Percentiles rank a stretch among this genome's conserved stretches.
Evolutionary conservation across 2,329 filamentous ascomycete genomes (phyloP).

Genomic region (Harringtonia lauricola): DNA sequence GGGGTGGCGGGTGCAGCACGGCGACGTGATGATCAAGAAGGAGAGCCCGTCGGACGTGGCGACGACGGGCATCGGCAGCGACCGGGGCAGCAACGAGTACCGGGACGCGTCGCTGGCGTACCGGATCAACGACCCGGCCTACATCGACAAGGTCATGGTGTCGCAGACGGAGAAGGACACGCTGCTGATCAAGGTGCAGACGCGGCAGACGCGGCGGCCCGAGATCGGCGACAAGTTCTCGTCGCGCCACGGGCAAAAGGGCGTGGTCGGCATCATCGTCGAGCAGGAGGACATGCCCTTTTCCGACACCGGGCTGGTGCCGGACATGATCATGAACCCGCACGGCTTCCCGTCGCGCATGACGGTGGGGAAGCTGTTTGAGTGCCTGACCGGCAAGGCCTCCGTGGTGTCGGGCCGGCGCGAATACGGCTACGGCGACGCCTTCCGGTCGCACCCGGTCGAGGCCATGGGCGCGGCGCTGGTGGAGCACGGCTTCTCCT

Average conservation of each 20-base stretch:
- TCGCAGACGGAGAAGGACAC: slow-evolving; percentile 81
- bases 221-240: slow-evolving; percentile 98
- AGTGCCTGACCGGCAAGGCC: slow-evolving; percentile 89
- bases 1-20: slow-evolving; percentile 64
- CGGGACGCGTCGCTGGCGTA: slow-evolving; percentile 65
- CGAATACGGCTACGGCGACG: slow-evolving; percentile 73
- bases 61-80: slow-evolving; percentile 59
- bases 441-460: slow-evolving; percentile 73
- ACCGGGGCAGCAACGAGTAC: slow-evolving; percentile 51
- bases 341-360: slow-evolving; percentile 99
- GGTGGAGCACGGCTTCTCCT: slow-evolving; percentile 82
- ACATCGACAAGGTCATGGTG: slow-evolving; percentile 94
- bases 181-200: slow-evolving; percentile 85
- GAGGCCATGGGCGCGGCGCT: slow-evolving; percentile 83
- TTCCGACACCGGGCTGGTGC: slow-evolving; percentile 78
- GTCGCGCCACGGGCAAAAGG: slow-evolving; percentile 95
- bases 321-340: slow-evolving; percentile 99
- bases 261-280: slow-evolving; percentile 92
- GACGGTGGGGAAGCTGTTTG: slow-evolving; percentile 97
- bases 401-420: slow-evolving; percentile 75
- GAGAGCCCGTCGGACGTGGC: slow-evolving; percentile 70
- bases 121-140: slow-evolving; percentile 71
- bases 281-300: slow-evolving; percentile 97
- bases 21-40: slow-evolving; percentile 87
- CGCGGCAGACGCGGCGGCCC: slow-evolving; percentile 86